A percentile compares a stretch with the other conserved stretches of the same genome.
These are phyloP conservation scores for Hyphopichia wangnamkhiaoensis DNA, from an alignment of 1,139 yeast genomes.

Conservation along the genomic window DNA sequence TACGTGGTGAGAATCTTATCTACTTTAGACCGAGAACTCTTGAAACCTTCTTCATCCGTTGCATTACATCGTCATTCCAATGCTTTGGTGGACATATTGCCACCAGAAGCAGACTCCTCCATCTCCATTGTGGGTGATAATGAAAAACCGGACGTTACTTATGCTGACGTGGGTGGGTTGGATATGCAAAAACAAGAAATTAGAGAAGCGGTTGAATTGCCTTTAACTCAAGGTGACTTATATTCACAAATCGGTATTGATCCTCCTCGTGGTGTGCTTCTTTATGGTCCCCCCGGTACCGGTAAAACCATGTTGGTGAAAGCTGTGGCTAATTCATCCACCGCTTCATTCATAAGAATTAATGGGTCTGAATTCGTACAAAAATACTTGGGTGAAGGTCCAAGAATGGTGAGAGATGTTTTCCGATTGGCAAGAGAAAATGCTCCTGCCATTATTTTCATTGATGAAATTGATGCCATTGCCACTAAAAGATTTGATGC, in stretches of 20 bases:
- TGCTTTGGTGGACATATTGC: constrained; percentile 93
- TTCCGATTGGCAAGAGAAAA: constrained; percentile 96
- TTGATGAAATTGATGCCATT: constrained; percentile 98
- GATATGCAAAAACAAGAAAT: constrained; percentile 99
- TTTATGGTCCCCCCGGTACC: constrained; percentile 99
- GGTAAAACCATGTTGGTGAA: constrained; percentile 99
- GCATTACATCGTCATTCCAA: constrained; percentile 98
- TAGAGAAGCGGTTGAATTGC: constrained; percentile 96
- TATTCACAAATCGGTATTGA: constrained; percentile 98
- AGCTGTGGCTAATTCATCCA: constrained; percentile 96
- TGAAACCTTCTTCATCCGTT: constrained; percentile 93
- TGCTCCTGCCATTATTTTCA: constrained; percentile 93
- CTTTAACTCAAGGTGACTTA: constrained; percentile 92
- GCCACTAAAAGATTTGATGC: constrained; percentile 99
- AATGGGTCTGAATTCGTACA: constrained; percentile 98
- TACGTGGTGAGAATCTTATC: constrained; percentile 94
- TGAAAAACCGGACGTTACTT: constrained; percentile 87
- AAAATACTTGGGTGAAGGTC: constrained; percentile 98
- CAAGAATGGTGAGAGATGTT: constrained; percentile 98
- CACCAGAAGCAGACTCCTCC: constrained; percentile 98
- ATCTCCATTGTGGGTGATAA: constrained; percentile 93
- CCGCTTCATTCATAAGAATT: constrained; percentile 94
- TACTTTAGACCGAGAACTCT: constrained; percentile 89
- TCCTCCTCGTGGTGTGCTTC: constrained; percentile 95
- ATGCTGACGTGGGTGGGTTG: constrained; percentile 96